These are phyloP conservation scores for Stipa capillata DNA, from an alignment of 176 grass and related monocot genomes.

Conservation along the genomic window DNA sequence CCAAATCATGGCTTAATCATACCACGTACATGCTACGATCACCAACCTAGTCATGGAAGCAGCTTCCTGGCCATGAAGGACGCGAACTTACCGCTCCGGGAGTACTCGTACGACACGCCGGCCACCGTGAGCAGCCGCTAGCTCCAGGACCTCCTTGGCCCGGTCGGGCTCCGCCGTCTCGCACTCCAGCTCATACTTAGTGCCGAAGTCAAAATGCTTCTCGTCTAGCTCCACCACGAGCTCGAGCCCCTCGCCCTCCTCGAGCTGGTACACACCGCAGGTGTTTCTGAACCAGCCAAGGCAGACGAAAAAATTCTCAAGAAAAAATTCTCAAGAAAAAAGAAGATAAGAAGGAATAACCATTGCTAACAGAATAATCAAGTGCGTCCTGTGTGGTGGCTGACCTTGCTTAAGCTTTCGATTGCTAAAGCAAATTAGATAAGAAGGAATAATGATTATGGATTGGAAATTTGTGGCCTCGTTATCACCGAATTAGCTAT, in stretches of 20 bases:
- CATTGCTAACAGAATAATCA: no score
- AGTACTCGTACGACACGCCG: conserved; percentile 53
- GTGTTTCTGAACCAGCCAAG: conserved; percentile 76
- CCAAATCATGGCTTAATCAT: not conserved
- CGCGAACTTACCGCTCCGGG: conserved; percentile 64
- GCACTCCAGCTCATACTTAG: conserved; percentile 65
- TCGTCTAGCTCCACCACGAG: conserved; percentile 69
- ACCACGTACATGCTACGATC: not conserved
- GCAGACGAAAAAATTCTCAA: no score
- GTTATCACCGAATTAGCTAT: not conserved
- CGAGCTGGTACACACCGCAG: conserved; percentile 45
- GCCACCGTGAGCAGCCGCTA: conserved; percentile 42
- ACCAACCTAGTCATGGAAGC: conserved; percentile 38
- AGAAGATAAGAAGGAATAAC: no score
- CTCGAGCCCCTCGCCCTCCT: conserved; percentile 20
- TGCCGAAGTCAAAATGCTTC: conserved; percentile 54
- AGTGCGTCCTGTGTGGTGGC: no score
- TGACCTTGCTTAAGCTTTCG: no score
- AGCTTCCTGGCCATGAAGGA: conserved; percentile 71
- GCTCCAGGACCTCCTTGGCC: conserved; percentile 52
- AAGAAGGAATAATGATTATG: no score
- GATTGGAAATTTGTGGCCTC: not conserved
- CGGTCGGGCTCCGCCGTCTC: conserved; percentile 59
- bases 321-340: no score
- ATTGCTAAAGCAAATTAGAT: no score